These are phyloP conservation scores for Beauveria medogensis DNA, from an alignment of 2,329 filamentous ascomycete genomes.

Conservation along the genomic window DNA sequence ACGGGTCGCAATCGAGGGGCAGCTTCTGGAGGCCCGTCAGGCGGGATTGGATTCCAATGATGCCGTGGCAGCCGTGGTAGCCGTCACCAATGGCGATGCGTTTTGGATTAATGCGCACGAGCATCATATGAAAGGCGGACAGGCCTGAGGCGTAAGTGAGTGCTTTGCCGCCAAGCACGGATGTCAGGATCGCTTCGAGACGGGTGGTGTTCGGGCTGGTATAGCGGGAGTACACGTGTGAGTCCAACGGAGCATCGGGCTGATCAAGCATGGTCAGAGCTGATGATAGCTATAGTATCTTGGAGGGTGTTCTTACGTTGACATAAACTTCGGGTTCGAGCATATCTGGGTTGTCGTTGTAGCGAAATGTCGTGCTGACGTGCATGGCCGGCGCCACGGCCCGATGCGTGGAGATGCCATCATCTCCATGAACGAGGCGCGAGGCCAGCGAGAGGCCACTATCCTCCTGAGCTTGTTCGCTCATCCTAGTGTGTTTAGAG, in stretches of 20 bases:
- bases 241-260: constrained; percentile 45
- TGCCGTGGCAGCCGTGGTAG: constrained; percentile 91
- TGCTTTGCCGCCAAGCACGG: constrained; percentile 60
- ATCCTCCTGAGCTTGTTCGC: not conserved
- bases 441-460: constrained; percentile 50
- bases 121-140: constrained; percentile 77
- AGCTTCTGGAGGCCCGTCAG: constrained; percentile 69
- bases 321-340: constrained; percentile 44
- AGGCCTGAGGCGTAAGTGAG: constrained; percentile 81
- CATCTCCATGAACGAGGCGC: constrained; percentile 73
- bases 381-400: constrained; percentile 87
- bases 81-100: constrained; percentile 75
- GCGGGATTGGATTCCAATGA: constrained; percentile 64
- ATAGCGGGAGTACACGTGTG: constrained; percentile 77
- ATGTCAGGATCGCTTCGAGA: constrained; percentile 72
- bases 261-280: constrained; percentile 19
- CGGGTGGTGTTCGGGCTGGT: constrained; percentile 73
- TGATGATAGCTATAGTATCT: not conserved
- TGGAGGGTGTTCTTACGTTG: constrained; percentile 39
- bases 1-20: constrained; percentile 58
- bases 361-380: constrained; percentile 85
- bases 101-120: constrained; percentile 76
- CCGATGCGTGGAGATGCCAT: constrained; percentile 61
- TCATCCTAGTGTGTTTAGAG: constrained; percentile 42
- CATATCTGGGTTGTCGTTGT: constrained; percentile 59